A percentile compares a stretch with the other conserved stretches of the same genome.
phyloP scores from a whole-genome alignment of 257 asterid species.

The Coffea canephora region DNA sequence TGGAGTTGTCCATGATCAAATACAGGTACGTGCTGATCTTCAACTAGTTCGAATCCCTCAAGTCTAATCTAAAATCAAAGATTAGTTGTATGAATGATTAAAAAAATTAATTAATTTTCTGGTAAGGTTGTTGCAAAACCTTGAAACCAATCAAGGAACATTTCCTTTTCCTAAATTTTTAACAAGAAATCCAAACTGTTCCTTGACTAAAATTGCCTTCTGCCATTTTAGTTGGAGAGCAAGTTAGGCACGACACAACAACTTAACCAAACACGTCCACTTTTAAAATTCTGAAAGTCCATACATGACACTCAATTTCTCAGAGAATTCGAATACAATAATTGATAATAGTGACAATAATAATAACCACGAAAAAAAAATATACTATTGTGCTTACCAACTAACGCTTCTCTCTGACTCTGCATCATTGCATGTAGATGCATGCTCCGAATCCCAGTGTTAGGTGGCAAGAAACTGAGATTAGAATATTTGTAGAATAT shows the following conservation, averaged over 20 bases:
- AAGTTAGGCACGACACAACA: conserved; percentile 10
- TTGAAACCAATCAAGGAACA: background rate
- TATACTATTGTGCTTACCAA: background rate
- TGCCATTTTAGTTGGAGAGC: background rate
- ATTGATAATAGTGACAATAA: background rate
- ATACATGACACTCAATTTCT: conserved; percentile 5
- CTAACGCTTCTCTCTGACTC: background rate
- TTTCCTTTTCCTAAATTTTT: background rate
- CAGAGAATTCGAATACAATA: background rate
- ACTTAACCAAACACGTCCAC: conserved; percentile 1
- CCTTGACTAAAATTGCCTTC: background rate
- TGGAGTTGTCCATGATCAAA: background rate
- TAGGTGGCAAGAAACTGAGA: conserved; percentile 4
- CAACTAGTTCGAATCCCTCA: background rate
- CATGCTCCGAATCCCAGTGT: conserved; percentile 2
- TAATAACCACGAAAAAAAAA: background rate
- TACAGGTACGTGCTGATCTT: background rate
- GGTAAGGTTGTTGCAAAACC: background rate
- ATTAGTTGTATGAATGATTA: background rate
- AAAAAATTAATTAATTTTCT: background rate
- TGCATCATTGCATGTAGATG: background rate
- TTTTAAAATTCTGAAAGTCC: background rate
- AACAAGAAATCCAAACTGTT: background rate
- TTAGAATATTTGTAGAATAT: background rate
- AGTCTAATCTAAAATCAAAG: background rate